Percentiles rank a stretch among this genome's conserved stretches.
phyloP scores from a whole-genome alignment of 768 basidiomycete genomes.

The Leccinum ochraceum region DNA sequence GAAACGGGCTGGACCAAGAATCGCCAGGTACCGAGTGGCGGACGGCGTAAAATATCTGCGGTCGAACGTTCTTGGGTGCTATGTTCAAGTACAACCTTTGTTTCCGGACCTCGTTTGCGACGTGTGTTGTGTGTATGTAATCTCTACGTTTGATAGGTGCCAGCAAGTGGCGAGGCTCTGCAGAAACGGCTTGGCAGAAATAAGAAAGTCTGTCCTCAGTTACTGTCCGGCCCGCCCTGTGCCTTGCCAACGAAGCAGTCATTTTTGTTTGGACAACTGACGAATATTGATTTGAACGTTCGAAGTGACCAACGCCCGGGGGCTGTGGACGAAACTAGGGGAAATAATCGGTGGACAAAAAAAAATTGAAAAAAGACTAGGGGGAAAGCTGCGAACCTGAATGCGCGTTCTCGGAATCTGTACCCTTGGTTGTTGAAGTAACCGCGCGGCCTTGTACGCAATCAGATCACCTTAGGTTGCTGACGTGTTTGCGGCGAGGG shows the following conservation, averaged over 20 bases:
- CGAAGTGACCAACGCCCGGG: slow-evolving; percentile 12
- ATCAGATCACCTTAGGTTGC: slow-evolving; percentile 25
- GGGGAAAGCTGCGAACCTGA: slow-evolving; percentile 27
- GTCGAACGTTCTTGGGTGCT: slow-evolving; percentile 25
- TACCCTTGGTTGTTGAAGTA: slow-evolving; percentile 25
- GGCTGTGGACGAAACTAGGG: slow-evolving; percentile 17
- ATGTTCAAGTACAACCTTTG: slow-evolving; percentile 18
- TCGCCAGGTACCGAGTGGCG: slow-evolving; percentile 34
- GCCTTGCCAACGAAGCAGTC: slow-evolving; percentile 18
- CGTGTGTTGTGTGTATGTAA: slow-evolving; percentile 27
- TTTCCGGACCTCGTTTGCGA: slow-evolving; percentile 24
- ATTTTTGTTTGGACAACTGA: slow-evolving; percentile 12
- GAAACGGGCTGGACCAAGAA: slow-evolving; percentile 38
- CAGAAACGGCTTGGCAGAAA: slow-evolving; percentile 20
- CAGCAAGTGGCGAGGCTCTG: slow-evolving; percentile 28
- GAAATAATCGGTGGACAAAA: slow-evolving; percentile 9
- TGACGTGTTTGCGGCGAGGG: slow-evolving; percentile 33
- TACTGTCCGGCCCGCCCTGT: slow-evolving; percentile 11
- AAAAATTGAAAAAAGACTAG: slow-evolving; percentile 9
- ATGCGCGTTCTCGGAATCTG: slow-evolving; percentile 24
- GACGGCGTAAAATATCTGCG: slow-evolving; percentile 38
- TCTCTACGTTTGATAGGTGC: slow-evolving; percentile 20
- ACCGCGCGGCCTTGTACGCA: slow-evolving; percentile 26
- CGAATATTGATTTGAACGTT: slow-evolving; percentile 11
- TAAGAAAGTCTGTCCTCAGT: slow-evolving; percentile 10